Base-by-base conservation (phyloP, 495 filamentous ascomycete genomes). In the Cudoniella acicularis region DNA sequence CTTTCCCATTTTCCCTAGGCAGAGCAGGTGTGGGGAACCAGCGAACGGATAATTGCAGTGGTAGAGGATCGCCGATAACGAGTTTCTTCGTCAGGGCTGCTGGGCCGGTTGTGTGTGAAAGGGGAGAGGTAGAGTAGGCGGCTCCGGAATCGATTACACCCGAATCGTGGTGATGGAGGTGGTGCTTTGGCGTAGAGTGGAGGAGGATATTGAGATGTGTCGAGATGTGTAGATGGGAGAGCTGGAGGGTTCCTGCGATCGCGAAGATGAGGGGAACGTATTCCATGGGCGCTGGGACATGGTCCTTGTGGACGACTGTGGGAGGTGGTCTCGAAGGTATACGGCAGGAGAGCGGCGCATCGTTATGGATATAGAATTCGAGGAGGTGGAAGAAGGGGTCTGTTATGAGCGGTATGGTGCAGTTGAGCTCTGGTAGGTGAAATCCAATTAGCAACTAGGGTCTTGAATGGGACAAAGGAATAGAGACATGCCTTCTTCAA, bases 351-450 rank as follows among this genome's bases (percentile, higher is more conserved):
- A 98, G 81, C 25, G 94, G 94, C 10, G 89, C 91, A 71, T 98
- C 94, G 76, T 87, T 91, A 79, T 98, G 94, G 66, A 98, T 87
- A 82, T 97, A 98, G 82, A 96, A 97, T 75, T 98, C 94, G 71
- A 97, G 84, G 45, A 98, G 87, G 75, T 98, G 94, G 82, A 94
- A 98, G 79, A 96, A 86, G 18, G 87, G 83, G 73, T 98, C 94
- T 67, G 84, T 77, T 67, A 97, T 82, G 67, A 88, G 80, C 67
- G 85, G 75, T 71, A 98, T 88, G 49, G 94, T 98, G 78, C 94
- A 98, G 75, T 91, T 96, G 64, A 96, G 76, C 63, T 92, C 89
- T 76, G 79, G 76, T 8, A 26, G 18, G 4, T 10, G 23, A 51
- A 8, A 16, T 51, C n/a, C n/a, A n/a, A 21, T 51, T 26, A 51